phyloP scores from a whole-genome alignment of 2,329 filamentous ascomycete species.

The Diaporthe destruens region DNA sequence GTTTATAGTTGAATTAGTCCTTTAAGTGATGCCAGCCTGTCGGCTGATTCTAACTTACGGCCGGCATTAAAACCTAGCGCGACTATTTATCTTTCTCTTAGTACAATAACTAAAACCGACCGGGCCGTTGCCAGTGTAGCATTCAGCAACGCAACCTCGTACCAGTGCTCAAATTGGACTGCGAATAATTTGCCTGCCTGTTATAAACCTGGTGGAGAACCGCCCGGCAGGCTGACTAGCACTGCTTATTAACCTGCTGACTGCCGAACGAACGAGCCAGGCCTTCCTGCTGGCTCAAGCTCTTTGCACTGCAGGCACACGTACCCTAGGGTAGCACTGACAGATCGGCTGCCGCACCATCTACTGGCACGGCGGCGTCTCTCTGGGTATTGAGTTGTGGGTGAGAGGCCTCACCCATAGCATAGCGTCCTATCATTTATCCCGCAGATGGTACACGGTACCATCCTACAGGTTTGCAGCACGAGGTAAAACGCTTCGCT shows the following conservation, averaged over 20 bases:
- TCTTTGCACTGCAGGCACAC: neutral
- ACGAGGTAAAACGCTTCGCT: neutral
- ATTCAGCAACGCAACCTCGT: neutral
- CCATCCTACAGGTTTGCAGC: neutral
- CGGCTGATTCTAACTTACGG: neutral
- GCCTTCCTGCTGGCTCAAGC: no score
- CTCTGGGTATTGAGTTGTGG: neutral
- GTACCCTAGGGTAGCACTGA: no score
- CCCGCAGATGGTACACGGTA: no score
- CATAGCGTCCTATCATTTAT: neutral
- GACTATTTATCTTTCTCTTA: neutral
- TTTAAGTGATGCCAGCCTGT: neutral
- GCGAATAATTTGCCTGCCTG: neutral
- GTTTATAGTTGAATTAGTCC: no score
- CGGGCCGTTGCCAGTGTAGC: neutral
- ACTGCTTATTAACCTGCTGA: no score
- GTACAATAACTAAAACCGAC: neutral
- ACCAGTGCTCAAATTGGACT: neutral
- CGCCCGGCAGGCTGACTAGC: no score
- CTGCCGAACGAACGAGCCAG: no score
- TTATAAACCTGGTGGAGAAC: neutral
- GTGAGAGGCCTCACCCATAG: neutral
- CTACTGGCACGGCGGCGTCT: neutral
- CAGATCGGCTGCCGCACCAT: neutral
- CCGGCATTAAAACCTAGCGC: neutral